Evolutionary conservation across 805 yeast genomes (phyloP).

Genomic region (Cyberlindnera euphorbiae): DNA sequence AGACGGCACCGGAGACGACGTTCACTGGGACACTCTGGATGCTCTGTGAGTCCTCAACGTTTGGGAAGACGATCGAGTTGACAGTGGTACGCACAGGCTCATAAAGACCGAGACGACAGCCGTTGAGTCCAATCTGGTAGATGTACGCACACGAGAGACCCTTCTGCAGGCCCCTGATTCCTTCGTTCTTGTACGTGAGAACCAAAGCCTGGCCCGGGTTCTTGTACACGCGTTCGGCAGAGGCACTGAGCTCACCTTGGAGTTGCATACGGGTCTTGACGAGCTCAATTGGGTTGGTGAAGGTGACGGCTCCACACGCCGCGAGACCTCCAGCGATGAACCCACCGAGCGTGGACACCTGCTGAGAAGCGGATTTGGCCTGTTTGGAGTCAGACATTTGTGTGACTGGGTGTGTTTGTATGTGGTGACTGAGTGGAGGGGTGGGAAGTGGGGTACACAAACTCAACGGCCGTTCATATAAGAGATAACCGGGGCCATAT

Average conservation of each 20-base stretch:
- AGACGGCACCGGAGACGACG: slow-evolving; percentile 70
- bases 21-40: slow-evolving; percentile 55
- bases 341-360: slow-evolving; percentile 67
- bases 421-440: too few relatives aligned
- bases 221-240: slow-evolving; percentile 55
- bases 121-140: slow-evolving; percentile 88
- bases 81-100: slow-evolving; percentile 72
- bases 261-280: slow-evolving; percentile 95
- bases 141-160: slow-evolving; percentile 86
- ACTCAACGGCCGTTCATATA: too few relatives aligned
- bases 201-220: slow-evolving; percentile 83
- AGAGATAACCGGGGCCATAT: too few relatives aligned
- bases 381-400: background rate
- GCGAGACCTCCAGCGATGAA: slow-evolving; percentile 90
- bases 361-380: slow-evolving; percentile 44
- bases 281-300: slow-evolving; percentile 93
- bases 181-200: slow-evolving; percentile 74
- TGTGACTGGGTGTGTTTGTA: too few relatives aligned
- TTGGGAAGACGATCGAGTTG: slow-evolving; percentile 53
- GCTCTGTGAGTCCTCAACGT: slow-evolving; percentile 37
- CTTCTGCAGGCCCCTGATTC: slow-evolving; percentile 81
- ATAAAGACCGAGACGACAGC: slow-evolving; percentile 90
- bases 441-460: background rate
- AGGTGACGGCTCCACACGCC: slow-evolving; percentile 96
- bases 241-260: slow-evolving; percentile 79